Evolutionary conservation across 2,329 filamentous ascomycete species (phyloP).

Genomic region (Teratosphaeria pseudoeucalypti): DNA sequence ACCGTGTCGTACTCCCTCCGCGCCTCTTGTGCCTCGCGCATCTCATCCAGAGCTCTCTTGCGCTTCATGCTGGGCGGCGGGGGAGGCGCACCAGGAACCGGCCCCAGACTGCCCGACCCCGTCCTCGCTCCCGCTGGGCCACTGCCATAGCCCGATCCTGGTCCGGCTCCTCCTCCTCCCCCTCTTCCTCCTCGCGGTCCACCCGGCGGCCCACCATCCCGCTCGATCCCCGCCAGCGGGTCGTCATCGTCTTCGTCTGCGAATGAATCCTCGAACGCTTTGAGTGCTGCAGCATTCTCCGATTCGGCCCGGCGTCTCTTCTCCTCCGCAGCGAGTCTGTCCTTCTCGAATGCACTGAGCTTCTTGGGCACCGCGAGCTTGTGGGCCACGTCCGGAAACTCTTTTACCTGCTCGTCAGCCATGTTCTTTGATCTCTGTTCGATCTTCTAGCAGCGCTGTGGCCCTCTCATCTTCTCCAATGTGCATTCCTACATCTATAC

Average conservation of each 20-base stretch:
- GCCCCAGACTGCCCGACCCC: constrained; percentile 41
- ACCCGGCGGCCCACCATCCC: constrained; percentile 15
- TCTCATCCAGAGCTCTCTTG: constrained; percentile 24
- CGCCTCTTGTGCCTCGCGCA: constrained; percentile 21
- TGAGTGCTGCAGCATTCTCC: constrained; percentile 77
- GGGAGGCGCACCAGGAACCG: constrained; percentile 23
- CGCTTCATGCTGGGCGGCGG: constrained; percentile 23
- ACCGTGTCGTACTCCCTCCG: constrained; percentile 12
- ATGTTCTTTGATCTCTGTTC: neutral
- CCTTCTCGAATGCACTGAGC: constrained; percentile 78
- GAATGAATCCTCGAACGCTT: constrained; percentile 78
- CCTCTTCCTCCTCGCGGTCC: constrained; percentile 31
- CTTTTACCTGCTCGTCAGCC: constrained; percentile 16
- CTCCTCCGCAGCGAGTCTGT: constrained; percentile 80
- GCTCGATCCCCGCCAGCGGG: neutral
- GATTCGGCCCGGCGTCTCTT: constrained; percentile 75
- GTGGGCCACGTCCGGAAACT: constrained; percentile 61
- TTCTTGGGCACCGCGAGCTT: constrained; percentile 69
- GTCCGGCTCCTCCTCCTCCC: constrained; percentile 32
- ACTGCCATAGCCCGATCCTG: constrained; percentile 10
- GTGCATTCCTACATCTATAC: neutral
- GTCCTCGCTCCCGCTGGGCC: constrained; percentile 32
- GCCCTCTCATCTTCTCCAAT: neutral
- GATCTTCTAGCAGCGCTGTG: neutral
- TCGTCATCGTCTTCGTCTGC: constrained; percentile 42